Conservation (phyloP, 1,139 yeast genomes). For the Zhuliangozyma blackwelliae region DNA sequence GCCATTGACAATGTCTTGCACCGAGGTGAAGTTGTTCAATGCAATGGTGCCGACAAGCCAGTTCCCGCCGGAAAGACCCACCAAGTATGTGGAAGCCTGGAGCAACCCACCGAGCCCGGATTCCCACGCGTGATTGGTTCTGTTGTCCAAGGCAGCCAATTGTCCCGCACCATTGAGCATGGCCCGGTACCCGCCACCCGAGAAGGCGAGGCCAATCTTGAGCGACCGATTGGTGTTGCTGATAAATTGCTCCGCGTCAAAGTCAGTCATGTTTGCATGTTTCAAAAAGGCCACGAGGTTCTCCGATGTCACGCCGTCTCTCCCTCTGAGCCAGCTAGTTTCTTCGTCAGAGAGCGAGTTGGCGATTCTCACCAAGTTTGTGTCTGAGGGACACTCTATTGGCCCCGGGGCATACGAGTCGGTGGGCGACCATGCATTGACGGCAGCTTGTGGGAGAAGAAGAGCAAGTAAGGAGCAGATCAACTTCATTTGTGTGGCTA, state of each 20-base stretch:
- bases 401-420: slow-evolving; percentile 66
- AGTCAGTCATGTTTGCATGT: slow-evolving; percentile 59
- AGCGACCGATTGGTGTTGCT: slow-evolving; percentile 27
- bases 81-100: slow-evolving; percentile 67
- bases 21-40: slow-evolving; percentile 77
- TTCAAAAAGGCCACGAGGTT: slow-evolving; percentile 56
- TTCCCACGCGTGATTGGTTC: slow-evolving; percentile 21
- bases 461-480: too few relatives aligned
- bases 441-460: too few relatives aligned
- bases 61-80: slow-evolving; percentile 83
- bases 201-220: slow-evolving; percentile 38
- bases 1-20: slow-evolving; percentile 54
- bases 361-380: slow-evolving; percentile 20
- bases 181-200: slow-evolving; percentile 48
- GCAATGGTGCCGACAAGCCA: slow-evolving; percentile 82
- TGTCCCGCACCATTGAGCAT: slow-evolving; percentile 46
- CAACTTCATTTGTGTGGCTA: too few relatives aligned
- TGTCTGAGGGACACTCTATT: slow-evolving; percentile 52
- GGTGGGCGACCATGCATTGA: slow-evolving; percentile 53
- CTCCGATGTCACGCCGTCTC: slow-evolving; percentile 55
- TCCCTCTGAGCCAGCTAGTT: slow-evolving; percentile 38
- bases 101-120: slow-evolving; percentile 75
- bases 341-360: slow-evolving; percentile 35
- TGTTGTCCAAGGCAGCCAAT: slow-evolving; percentile 33
- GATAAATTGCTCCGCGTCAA: slow-evolving; percentile 54